Evolutionary conservation across 345 rosid genomes (phyloP).

Genomic region (Mangifera indica): DNA sequence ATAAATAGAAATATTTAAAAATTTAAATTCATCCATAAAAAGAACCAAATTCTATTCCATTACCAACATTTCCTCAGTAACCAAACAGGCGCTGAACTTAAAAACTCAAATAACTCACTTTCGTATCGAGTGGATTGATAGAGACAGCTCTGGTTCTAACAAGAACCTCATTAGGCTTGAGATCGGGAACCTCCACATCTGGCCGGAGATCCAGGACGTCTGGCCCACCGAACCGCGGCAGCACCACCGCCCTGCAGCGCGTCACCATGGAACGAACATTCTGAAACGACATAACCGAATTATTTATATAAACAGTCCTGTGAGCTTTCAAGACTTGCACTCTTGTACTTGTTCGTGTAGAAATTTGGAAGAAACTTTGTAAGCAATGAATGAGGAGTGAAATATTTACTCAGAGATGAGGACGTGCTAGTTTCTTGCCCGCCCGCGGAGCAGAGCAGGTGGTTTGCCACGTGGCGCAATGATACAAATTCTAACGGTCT

Average conservation of each 20-base stretch:
- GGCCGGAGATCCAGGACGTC: constrained; percentile 77
- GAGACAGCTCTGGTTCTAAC: constrained; percentile 88
- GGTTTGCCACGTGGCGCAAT: not conserved
- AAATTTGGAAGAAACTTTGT: no score
- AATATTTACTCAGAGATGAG: not conserved
- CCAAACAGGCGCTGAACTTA: not conserved
- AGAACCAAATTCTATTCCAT: not conserved
- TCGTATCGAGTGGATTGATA: constrained; percentile 88
- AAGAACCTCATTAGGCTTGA: constrained; percentile 73
- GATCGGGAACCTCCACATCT: constrained; percentile 70
- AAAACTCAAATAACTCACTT: constrained; percentile 58
- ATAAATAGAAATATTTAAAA: no score
- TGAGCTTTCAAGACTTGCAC: constrained; percentile 34
- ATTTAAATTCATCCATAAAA: not conserved
- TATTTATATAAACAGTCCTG: not conserved
- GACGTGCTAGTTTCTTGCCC: constrained; percentile 40
- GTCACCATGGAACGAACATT: constrained; percentile 51
- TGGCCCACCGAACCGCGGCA: constrained; percentile 92
- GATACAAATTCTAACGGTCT: not conserved
- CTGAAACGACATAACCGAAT: constrained; percentile 7
- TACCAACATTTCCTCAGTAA: constrained; percentile 7
- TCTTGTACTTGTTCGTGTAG: not conserved
- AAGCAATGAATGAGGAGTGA: no score
- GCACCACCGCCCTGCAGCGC: constrained; percentile 77
- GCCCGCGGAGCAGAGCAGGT: constrained; percentile 23